Percentiles rank a stretch among this genome's conserved stretches.
Conservation (phyloP, 768 basidiomycete genomes). For the Tricholoma sp. region DNA sequence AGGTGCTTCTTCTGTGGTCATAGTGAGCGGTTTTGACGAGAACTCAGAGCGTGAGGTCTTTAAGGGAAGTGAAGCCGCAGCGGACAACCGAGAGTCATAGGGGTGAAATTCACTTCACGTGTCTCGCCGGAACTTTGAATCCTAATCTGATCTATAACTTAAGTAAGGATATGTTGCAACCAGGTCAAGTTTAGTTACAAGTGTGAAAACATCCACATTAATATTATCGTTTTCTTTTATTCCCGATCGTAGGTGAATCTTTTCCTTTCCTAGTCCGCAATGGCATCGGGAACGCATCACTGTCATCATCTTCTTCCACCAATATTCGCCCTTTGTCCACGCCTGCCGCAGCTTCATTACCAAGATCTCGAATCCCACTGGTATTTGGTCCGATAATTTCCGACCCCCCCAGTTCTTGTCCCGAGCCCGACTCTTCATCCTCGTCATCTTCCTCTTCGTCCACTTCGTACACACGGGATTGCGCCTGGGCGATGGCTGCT, state of each 20-base stretch:
- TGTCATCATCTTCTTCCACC: slow-evolving; percentile 62
- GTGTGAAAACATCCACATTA: slow-evolving; percentile 27
- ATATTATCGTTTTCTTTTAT: slow-evolving; percentile 62
- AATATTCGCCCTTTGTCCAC: slow-evolving; percentile 19
- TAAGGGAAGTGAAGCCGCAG: slow-evolving; percentile 19
- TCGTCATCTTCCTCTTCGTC: slow-evolving; percentile 47
- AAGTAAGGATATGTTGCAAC: slow-evolving; percentile 2
- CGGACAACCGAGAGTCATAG: slow-evolving; percentile 8
- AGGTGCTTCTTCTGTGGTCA: slow-evolving; percentile 62
- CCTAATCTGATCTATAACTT: slow-evolving; percentile 10
- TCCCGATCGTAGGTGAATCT: slow-evolving; percentile 43
- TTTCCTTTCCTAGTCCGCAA: slow-evolving; percentile 65
- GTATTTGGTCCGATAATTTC: slow-evolving; percentile 56
- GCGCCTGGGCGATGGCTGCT: slow-evolving; percentile 72
- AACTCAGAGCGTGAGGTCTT: not conserved
- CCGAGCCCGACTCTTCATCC: slow-evolving; percentile 45
- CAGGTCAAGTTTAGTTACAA: slow-evolving; percentile 2
- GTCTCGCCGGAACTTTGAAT: slow-evolving; percentile 20
- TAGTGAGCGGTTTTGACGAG: slow-evolving; percentile 17
- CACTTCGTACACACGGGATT: slow-evolving; percentile 53
- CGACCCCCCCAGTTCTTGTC: slow-evolving; percentile 42
- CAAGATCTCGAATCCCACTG: slow-evolving; percentile 53
- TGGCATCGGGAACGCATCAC: slow-evolving; percentile 68
- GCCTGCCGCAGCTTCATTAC: slow-evolving; percentile 19
- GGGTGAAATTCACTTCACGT: slow-evolving; percentile 26